Conservation (phyloP, 164 flowering plant genomes). For the Nelumbo lutea region DNA sequence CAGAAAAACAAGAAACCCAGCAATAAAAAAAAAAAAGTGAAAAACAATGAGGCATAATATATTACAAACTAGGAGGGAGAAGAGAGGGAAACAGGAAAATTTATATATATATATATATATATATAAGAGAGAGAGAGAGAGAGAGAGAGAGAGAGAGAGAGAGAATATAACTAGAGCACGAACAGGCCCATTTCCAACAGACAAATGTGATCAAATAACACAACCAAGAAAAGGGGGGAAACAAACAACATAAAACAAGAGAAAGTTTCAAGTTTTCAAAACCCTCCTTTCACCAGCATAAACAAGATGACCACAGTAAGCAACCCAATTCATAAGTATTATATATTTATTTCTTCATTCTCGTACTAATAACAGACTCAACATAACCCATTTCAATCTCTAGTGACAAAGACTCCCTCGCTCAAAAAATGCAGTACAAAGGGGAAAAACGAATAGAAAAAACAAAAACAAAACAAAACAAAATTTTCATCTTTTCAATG, state of each 20-base stretch:
- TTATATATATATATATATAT: too few relatives aligned
- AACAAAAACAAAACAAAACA: background rate
- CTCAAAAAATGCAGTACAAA: background rate
- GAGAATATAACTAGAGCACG: too few relatives aligned
- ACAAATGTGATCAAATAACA: too few relatives aligned
- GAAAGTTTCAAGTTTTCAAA: too few relatives aligned
- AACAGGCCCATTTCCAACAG: too few relatives aligned
- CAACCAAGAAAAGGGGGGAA: too few relatives aligned
- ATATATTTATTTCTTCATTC: background rate
- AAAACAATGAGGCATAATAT: background rate
- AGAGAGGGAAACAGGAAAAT: background rate
- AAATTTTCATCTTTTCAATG: slow-evolving; percentile 4
- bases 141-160: too few relatives aligned
- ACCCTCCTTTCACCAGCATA: background rate
- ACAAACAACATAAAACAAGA: too few relatives aligned
- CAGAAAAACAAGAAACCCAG: background rate
- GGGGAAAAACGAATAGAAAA: background rate
- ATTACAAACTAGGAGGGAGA: background rate
- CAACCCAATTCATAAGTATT: background rate
- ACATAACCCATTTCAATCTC: background rate
- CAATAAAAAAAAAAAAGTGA: background rate
- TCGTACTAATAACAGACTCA: background rate
- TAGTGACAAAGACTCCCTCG: background rate
- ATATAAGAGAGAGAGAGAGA: too few relatives aligned
- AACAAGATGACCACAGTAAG: background rate